A percentile compares a stretch with the other conserved stretches of the same genome.
phyloP scores from a whole-genome alignment of 2,329 filamentous ascomycete genomes.

The Diplodia mutila region DNA sequence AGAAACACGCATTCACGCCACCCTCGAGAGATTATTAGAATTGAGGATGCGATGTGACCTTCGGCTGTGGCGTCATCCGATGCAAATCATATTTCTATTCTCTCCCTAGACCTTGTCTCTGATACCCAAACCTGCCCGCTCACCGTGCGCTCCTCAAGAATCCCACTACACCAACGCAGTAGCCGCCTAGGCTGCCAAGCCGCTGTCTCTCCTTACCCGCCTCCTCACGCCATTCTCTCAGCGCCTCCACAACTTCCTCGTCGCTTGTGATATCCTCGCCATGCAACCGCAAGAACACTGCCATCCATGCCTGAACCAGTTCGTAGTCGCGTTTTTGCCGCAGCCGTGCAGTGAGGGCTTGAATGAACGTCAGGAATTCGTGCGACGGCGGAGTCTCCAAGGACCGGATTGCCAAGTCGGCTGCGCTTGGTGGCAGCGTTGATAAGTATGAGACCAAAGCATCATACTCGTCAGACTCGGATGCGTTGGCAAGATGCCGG shows the following conservation, averaged over 20 bases:
- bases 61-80: constrained; percentile 10
- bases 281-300: constrained; percentile 84
- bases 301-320: constrained; percentile 96
- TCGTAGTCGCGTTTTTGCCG: constrained; percentile 80
- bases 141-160: constrained; percentile 66
- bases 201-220: constrained; percentile 73
- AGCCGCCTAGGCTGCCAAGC: constrained; percentile 78
- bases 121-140: constrained; percentile 9
- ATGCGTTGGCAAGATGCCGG: constrained; percentile 49
- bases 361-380: constrained; percentile 79
- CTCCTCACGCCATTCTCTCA: constrained; percentile 71
- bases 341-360: constrained; percentile 75
- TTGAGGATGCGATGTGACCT: not conserved
- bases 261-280: constrained; percentile 54
- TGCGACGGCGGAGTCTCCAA: constrained; percentile 62
- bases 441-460: constrained; percentile 79
- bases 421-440: constrained; percentile 77
- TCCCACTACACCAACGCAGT: constrained; percentile 81
- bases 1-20: constrained; percentile 20
- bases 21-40: not conserved
- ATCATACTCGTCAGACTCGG: constrained; percentile 63
- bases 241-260: constrained; percentile 59
- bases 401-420: constrained; percentile 89
- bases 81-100: constrained; percentile 6
- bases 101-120: constrained; percentile 13